Conservation (phyloP, 2,329 filamentous ascomycete genomes). For the Aspergillus sergii region DNA sequence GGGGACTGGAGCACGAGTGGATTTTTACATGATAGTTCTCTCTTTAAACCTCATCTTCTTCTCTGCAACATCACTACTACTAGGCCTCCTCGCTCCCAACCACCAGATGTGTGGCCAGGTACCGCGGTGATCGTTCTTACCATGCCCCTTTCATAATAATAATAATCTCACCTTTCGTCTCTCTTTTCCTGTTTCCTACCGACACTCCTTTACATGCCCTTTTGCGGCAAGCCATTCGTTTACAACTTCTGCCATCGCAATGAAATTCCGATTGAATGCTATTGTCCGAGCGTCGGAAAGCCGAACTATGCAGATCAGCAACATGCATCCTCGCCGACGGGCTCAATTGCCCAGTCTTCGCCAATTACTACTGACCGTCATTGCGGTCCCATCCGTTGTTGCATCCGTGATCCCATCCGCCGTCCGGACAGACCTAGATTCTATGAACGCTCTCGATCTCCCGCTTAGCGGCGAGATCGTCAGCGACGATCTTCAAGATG, state of each 20-base stretch:
- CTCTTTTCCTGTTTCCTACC: not conserved
- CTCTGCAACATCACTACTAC: not conserved
- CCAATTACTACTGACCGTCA: slow-evolving; percentile 11
- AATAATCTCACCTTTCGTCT: slow-evolving; percentile 1
- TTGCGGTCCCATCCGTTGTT: slow-evolving; percentile 18
- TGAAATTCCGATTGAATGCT: not conserved
- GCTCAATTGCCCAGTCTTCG: slow-evolving; percentile 5
- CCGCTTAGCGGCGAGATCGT: slow-evolving; percentile 20
- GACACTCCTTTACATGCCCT: slow-evolving; percentile 2
- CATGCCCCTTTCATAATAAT: slow-evolving; percentile 1
- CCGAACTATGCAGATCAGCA: not conserved
- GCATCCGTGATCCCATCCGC: slow-evolving; percentile 7
- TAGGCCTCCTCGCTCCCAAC: not conserved
- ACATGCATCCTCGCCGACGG: not conserved
- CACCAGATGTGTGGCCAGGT: slow-evolving; percentile 1
- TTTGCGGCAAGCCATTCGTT: slow-evolving; percentile 9
- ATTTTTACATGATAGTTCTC: not conserved
- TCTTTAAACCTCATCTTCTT: not conserved
- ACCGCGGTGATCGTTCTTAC: not conserved
- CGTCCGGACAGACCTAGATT: slow-evolving; percentile 15
- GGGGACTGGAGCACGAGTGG: not conserved
- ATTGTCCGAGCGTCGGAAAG: not conserved
- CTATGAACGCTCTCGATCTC: not conserved
- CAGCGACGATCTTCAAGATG: slow-evolving; percentile 18
- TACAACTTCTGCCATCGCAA: not conserved